Conservation (phyloP, 768 basidiomycete genomes). For the Leccinellum luteum region DNA sequence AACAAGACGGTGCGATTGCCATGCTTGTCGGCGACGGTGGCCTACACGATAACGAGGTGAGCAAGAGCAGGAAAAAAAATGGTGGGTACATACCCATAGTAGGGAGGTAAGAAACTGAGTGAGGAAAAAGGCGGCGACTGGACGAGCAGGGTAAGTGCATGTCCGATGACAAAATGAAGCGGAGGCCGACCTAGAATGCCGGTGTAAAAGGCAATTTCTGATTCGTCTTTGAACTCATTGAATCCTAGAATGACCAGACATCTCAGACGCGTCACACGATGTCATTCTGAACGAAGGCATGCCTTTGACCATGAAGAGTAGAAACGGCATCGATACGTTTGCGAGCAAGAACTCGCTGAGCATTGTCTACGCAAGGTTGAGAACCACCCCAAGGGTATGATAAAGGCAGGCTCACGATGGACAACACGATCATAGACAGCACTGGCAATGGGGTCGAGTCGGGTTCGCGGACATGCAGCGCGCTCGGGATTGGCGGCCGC, state of each 20-base stretch:
- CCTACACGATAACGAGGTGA: conserved; percentile 39
- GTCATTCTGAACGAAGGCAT: conserved; percentile 12
- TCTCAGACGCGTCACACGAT: conserved; percentile 11
- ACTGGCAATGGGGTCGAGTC: conserved; percentile 80
- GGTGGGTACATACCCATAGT: conserved; percentile 64
- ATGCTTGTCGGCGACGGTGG: conserved; percentile 91
- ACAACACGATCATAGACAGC: conserved; percentile 88
- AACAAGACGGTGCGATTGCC: conserved; percentile 83
- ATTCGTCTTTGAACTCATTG: conserved; percentile 69
- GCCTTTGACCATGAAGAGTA: conserved; percentile 95
- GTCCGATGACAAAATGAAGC: conserved; percentile 10
- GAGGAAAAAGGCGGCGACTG: conserved; percentile 85
- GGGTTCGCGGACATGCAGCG: conserved; percentile 60
- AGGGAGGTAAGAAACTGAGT: conserved; percentile 95
- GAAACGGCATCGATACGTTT: conserved; percentile 88
- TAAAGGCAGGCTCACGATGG: conserved; percentile 60
- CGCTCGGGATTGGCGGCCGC: conserved; percentile 72
- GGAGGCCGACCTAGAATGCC: conserved; percentile 69
- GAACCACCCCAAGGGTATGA: neutral
- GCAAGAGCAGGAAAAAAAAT: neutral
- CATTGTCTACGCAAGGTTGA: conserved; percentile 61
- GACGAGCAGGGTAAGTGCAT: conserved; percentile 7
- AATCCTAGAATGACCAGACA: conserved; percentile 46
- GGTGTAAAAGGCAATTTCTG: conserved; percentile 86
- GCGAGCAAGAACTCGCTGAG: conserved; percentile 93